Percentiles rank a stretch among this genome's conserved stretches.
These are phyloP conservation scores for Dactylonectria estremocensis DNA, from an alignment of 2,329 filamentous ascomycete genomes.

Conservation along the genomic window DNA sequence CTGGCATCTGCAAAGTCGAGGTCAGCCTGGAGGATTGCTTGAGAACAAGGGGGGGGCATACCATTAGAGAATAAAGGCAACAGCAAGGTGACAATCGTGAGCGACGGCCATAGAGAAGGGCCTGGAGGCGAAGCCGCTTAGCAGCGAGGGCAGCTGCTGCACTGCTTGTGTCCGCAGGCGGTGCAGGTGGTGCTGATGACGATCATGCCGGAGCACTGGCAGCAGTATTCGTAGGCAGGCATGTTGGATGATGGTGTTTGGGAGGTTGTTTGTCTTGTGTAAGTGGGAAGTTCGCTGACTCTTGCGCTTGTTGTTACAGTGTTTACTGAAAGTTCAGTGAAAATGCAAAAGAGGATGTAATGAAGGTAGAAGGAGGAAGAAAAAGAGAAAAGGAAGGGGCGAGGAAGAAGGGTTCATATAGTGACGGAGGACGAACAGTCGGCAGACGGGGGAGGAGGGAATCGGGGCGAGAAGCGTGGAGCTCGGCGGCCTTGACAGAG, in stretches of 20 bases:
- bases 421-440: constrained; percentile 28
- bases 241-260: constrained; percentile 49
- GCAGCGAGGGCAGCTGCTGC: constrained; percentile 60
- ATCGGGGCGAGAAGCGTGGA: constrained; percentile 16
- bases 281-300: background rate
- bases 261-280: constrained; percentile 6
- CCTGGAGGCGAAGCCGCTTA: constrained; percentile 41
- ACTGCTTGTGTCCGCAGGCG: constrained; percentile 66
- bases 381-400: constrained; percentile 15
- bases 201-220: constrained; percentile 69
- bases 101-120: constrained; percentile 20
- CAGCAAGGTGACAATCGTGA: constrained; percentile 16
- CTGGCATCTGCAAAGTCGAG: background rate
- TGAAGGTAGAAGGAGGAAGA: constrained; percentile 2
- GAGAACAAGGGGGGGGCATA: background rate
- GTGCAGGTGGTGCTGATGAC: constrained; percentile 70
- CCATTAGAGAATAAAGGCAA: constrained; percentile 9
- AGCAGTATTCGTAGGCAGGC: constrained; percentile 68
- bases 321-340: background rate
- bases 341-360: constrained; percentile 7
- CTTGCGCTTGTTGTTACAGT: background rate
- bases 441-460: constrained; percentile 18
- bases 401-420: constrained; percentile 43
- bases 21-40: constrained; percentile 4
- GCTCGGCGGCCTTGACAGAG: constrained; percentile 10